Evolutionary conservation across 148 eudicot species (phyloP), one percentile per base, ranked within the genome.

Genomic region (Dianthus caryophyllus): DNA sequence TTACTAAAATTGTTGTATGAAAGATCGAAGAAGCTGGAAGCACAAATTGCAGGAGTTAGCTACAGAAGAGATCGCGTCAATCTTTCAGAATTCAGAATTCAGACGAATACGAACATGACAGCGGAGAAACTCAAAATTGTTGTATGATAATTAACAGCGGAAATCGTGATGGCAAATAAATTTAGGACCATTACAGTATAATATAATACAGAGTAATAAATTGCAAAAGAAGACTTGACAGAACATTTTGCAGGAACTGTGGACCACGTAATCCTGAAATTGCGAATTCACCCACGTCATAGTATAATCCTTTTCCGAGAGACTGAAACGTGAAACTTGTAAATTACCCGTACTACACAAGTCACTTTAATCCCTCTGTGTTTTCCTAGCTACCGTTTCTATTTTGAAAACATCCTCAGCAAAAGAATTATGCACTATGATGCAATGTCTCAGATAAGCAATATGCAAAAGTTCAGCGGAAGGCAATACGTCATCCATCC

Each of bases 1-100:
- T 47, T 67, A 22, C 55, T 65, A 56, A 87, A 82, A 33, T 80
- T 82, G 60, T 87, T 84, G 80, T 84, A 87, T 9, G 92, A 87
- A 67, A 87, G 86, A 75, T 84, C 88, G 26, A 74, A 75, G 44
- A 25, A 47, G 51, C 92, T 87, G 85, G 33, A 70, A 65, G 47
- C 48, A 68, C 24, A 64, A 20, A 64, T 33, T 46, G 21, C 18
- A 60, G 18, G 49, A 17, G 38, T 44, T 60, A 38, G 38, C 47
- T 57, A 31, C 46, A 64, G 29, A 44, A 17, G 55, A 24, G 51
- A 61, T 13, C 30, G 24, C 47, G 33, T 2, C 56, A 15, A 16
- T n/a, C n/a, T n/a, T n/a, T n/a, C n/a, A n/a, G n/a, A n/a, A 20
- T 18, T 10, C 5, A 44, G 8, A 26, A 15, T 15, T 21, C 20